Conservation (phyloP, 2,329 filamentous ascomycete species). For the Fusarium lateritium region DNA sequence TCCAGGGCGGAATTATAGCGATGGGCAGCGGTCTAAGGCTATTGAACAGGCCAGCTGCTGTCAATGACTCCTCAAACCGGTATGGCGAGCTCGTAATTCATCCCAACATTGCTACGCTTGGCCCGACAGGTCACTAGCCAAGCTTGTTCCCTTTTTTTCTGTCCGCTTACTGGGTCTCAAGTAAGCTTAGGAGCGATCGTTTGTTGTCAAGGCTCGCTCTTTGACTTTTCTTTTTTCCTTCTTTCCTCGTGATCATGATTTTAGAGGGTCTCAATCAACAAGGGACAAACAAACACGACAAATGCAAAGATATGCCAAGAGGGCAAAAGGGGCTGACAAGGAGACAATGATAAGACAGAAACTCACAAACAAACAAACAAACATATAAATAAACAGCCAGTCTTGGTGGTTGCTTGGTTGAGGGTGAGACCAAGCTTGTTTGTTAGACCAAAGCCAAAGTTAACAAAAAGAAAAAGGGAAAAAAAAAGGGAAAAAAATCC, state of each 20-base stretch:
- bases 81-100: slow-evolving; percentile 23
- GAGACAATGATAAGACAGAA: slow-evolving; percentile 22
- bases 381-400: slow-evolving; percentile 3
- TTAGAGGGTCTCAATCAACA: slow-evolving; percentile 24
- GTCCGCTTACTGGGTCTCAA: slow-evolving; percentile 23
- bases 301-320: slow-evolving; percentile 29
- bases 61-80: slow-evolving; percentile 36
- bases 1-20: slow-evolving; percentile 26
- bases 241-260: slow-evolving; percentile 33
- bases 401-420: slow-evolving; percentile 16
- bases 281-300: slow-evolving; percentile 18
- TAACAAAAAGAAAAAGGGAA: slow-evolving; percentile 6
- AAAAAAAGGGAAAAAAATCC: background rate
- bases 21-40: slow-evolving; percentile 26
- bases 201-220: slow-evolving; percentile 21
- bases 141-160: slow-evolving; percentile 26
- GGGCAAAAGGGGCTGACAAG: slow-evolving; percentile 20
- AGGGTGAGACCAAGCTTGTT: slow-evolving; percentile 28
- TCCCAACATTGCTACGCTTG: slow-evolving; percentile 29
- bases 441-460: slow-evolving; percentile 34
- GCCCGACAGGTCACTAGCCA: slow-evolving; percentile 30
- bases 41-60: slow-evolving; percentile 21
- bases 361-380: slow-evolving; percentile 27
- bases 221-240: slow-evolving; percentile 21
- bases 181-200: slow-evolving; percentile 22